Base-by-base conservation (phyloP, 352 stramenopile genomes). In the Phytophthora gonapodyides region DNA sequence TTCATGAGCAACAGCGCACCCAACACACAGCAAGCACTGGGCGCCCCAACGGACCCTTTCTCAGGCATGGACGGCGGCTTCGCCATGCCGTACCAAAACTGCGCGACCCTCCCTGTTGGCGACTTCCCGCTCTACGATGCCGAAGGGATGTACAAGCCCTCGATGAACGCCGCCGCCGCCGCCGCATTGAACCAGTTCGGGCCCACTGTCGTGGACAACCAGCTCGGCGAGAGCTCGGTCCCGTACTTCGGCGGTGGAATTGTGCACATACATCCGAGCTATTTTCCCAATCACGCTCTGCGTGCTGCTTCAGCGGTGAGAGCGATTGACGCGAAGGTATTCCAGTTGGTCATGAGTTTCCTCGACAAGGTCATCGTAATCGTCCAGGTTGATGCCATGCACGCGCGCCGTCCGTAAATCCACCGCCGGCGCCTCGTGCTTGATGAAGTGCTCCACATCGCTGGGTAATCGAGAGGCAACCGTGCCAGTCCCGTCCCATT, bases 51-150 rank as follows among this genome's bases (percentile, higher is more conserved):
- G 9, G 47, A 57, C 7, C 34, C 57, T n/a, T 69, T 66, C 19
- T 48, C 47, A 7, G 38, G 12, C 3, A 34, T 65, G 33, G 54
- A 63, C 30, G 44, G 44, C 33, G 35, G 48, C 31, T 72, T 69
- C 19, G 57, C 42, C 16, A 61, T 72, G 53, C 54, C 63, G 13
- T 63, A 68, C n/a, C 52, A 66, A 24, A 48, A 66, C 40, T 67
- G 57, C 19, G 48, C 44, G 8, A 61, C 33, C 0, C 46, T 71
- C 6, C 65, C 60, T 10, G 31, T 62, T 24, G 40, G 19, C 38
- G 61, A 67, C 42, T 67, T 67, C 37, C 55, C 56, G n/a, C 57
- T 66, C 15, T 64, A 64, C 35, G 45, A 61, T 35, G 38, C 16
- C 27, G 47, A 33, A 9, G 34, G 24, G 2, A 57, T 64, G 33